Evolutionary conservation across 495 filamentous ascomycete genomes (phyloP), one percentile per base, ranked within the genome.

Genomic region (Aspergillus kassunensis): DNA sequence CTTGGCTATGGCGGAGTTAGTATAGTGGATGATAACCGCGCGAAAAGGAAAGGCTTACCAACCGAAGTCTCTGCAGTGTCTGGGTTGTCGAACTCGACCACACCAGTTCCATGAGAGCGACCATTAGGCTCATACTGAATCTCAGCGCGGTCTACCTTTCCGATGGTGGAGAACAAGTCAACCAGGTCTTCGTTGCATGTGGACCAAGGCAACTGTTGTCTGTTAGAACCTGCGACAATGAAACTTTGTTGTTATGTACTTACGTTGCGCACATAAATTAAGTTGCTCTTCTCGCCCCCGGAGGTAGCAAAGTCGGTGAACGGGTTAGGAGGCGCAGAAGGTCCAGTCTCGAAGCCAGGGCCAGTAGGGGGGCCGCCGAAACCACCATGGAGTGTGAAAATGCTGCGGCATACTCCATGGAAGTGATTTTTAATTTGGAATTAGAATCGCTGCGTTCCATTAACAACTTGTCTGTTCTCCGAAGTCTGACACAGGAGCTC

Each of bases 91-190:
- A 98, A 97, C 54, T 92, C 83, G 45, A 98, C 95, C 36, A 98
- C 93, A 64, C 93, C 93, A 42, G 88, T 95, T 42, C 93, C 93
- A 50, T 90, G 86, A 46, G 95, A 97, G 58, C 93, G 90, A 40
- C 93, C 92, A 63, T 95, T 96, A 7, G 89, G 87, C 63, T 97
- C 95, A 63, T 97, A 97, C 72, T 98, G 95, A 43, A 97, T 97
- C 74, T 97, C 95, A 10, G 93, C 93, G 58, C 90, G 90, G 59
- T 96, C 91, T 54, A 98, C 93, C 71, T 96, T 96, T 39, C 92
- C 93, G 64, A 98, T 97, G 6, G 93, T 98, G 24, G 86, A 90
- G 80, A 98, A 98, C 12, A 98, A 80, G 63, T 98, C 93, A 40
- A 97, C 80, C 4, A 98, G 71, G 68, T 98, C 93, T 50, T 97